A percentile compares a stretch with the other conserved stretches of the same genome.
Evolutionary conservation across 139 green algal species (phyloP).

Genomic region (Mychonastes homosphaera): DNA sequence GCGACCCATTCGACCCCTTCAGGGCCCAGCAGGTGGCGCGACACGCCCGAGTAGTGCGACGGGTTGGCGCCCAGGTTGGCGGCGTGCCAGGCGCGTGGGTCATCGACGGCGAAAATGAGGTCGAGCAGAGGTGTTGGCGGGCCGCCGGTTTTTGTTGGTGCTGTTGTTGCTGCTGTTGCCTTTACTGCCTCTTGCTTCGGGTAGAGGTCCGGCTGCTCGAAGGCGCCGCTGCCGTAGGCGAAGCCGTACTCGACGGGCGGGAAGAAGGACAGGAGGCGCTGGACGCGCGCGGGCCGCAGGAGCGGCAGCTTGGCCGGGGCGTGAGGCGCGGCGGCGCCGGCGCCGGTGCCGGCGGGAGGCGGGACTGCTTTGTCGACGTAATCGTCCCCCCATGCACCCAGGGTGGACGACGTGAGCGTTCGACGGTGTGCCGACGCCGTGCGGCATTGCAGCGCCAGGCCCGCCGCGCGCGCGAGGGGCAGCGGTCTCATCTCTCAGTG

Average conservation of each 20-base stretch:
- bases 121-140: constrained; percentile 56
- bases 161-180: background rate
- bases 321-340: background rate
- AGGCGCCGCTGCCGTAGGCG: constrained; percentile 78
- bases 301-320: background rate
- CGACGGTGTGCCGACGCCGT: no score
- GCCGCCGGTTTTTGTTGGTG: background rate
- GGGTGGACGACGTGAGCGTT: no score
- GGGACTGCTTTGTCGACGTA: no score
- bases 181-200: background rate
- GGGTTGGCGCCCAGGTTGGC: constrained; percentile 61
- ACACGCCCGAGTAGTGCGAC: constrained; percentile 63
- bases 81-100: constrained; percentile 25
- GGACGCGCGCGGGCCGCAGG: no score
- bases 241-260: constrained; percentile 65
- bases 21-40: background rate
- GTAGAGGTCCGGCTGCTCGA: constrained; percentile 69
- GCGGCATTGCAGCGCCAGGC: no score
- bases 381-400: no score
- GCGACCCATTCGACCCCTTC: constrained; percentile 35
- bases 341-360: background rate
- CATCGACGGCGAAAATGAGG: constrained; percentile 68
- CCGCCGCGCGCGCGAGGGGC: no score
- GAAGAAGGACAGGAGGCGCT: constrained; percentile 36
- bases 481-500: no score